Conservation (phyloP, 306 rosid genomes). For the Hippophae gyantsensis region DNA sequence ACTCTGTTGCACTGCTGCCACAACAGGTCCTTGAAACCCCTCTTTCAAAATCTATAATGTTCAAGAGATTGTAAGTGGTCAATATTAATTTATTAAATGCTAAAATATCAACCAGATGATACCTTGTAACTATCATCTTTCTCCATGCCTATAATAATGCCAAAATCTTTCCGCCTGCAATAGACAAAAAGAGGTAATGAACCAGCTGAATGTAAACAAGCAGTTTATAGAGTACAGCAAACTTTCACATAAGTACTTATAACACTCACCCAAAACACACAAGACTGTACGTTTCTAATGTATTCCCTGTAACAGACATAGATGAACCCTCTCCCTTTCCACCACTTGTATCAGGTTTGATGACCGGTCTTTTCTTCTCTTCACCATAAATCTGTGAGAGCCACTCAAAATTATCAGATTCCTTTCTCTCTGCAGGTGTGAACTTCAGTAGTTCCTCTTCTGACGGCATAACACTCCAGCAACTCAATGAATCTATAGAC, state of each 20-base stretch:
- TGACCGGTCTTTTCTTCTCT: conserved; percentile 39
- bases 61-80: conserved; percentile 5
- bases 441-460: conserved; percentile 79
- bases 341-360: conserved; percentile 41
- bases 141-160: conserved; percentile 67
- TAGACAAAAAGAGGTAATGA: conserved; percentile 5
- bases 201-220: background rate
- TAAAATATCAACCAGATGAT: conserved; percentile 14
- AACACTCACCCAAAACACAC: conserved; percentile 80
- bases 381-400: conserved; percentile 83
- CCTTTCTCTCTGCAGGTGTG: conserved; percentile 49
- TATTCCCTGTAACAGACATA: conserved; percentile 24
- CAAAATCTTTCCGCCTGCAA: conserved; percentile 86
- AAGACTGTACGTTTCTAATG: conserved; percentile 62
- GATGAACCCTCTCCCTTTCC: conserved; percentile 71
- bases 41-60: conserved; percentile 67
- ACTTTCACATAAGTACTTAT: conserved; percentile 12
- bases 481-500: conserved; percentile 66
- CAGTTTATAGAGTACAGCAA: conserved; percentile 5
- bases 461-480: conserved; percentile 74
- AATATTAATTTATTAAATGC: background rate
- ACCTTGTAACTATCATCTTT: conserved; percentile 86
- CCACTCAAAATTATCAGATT: conserved; percentile 68
- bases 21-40: conserved; percentile 51
- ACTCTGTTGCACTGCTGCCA: conserved; percentile 36